These are phyloP conservation scores for Petrea volubilis DNA, from an alignment of 257 asterid genomes.

Conservation along the genomic window DNA sequence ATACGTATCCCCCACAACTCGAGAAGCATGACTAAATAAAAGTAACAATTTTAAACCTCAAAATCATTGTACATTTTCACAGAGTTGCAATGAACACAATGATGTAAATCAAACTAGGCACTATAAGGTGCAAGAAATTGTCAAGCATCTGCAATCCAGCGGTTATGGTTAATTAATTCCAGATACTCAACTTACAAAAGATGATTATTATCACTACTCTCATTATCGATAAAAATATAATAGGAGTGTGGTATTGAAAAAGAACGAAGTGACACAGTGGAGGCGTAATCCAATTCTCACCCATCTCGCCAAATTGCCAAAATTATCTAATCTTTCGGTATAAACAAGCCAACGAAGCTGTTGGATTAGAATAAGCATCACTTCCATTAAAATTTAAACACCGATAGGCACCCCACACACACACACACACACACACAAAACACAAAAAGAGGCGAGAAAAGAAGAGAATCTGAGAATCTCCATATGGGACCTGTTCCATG, in stretches of 20 bases:
- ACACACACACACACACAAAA: too few species aligned
- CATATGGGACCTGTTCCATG: constrained; percentile 78
- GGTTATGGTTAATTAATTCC: not conserved
- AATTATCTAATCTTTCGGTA: not conserved
- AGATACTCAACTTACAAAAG: not conserved
- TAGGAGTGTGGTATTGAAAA: not conserved
- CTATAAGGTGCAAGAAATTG: not conserved
- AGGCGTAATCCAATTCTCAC: not conserved
- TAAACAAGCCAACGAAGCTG: not conserved
- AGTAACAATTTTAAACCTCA: not conserved
- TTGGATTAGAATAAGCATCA: not conserved
- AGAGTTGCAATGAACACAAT: not conserved
- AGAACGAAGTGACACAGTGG: not conserved
- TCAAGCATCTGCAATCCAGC: not conserved
- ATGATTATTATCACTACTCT: not conserved
- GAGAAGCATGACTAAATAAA: not conserved
- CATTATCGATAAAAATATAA: not conserved
- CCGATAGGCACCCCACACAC: not conserved
- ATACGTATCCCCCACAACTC: not conserved
- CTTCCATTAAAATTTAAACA: not conserved
- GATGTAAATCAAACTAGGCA: not conserved
- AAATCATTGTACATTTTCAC: not conserved
- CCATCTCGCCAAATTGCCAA: not conserved
- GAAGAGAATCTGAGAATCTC: not conserved
- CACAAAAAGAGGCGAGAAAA: not conserved